Evolutionary conservation across 192 early-diverging fungal species (phyloP).

Genomic region (Borealophlyctis nickersoniae): DNA sequence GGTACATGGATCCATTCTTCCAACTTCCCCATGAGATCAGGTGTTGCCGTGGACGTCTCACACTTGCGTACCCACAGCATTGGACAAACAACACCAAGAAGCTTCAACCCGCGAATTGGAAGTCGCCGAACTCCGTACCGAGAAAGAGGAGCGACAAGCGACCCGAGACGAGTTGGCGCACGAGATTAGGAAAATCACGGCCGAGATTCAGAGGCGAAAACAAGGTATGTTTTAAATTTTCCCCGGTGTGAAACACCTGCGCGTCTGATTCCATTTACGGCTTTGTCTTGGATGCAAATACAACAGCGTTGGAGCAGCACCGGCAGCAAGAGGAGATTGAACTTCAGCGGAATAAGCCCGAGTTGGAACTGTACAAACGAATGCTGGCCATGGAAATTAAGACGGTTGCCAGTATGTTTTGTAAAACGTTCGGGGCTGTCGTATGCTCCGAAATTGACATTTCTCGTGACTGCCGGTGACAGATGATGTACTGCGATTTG

Average conservation of each 20-base stretch:
- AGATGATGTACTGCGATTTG: conserved; percentile 58
- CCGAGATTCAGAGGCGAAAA: conserved; percentile 48
- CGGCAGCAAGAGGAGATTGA: too few relatives aligned
- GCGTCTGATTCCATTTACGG: too few relatives aligned
- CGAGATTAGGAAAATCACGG: conserved; percentile 38
- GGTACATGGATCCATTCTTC: too few relatives aligned
- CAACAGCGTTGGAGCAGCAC: too few relatives aligned
- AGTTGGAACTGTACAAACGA: conserved; percentile 55
- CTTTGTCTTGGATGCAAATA: too few relatives aligned
- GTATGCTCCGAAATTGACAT: not conserved
- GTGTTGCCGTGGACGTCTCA: too few relatives aligned
- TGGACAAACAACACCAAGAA: conserved; percentile 15
- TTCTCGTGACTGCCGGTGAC: not conserved
- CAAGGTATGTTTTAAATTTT: conserved; percentile 33
- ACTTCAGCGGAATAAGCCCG: conserved; percentile 56
- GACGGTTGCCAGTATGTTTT: conserved; percentile 32
- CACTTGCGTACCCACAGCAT: too few relatives aligned
- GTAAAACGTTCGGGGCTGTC: not conserved
- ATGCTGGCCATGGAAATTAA: conserved; percentile 48
- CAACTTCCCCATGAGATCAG: too few relatives aligned
- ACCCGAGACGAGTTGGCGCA: conserved; percentile 27
- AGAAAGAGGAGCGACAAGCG: conserved; percentile 39
- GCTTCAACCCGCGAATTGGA: conserved; percentile 14
- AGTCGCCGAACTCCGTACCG: conserved; percentile 10
- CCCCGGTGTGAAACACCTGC: too few relatives aligned